Evolutionary conservation across 2,329 filamentous ascomycete genomes (phyloP).

Genomic region (Claviceps cyperi): DNA sequence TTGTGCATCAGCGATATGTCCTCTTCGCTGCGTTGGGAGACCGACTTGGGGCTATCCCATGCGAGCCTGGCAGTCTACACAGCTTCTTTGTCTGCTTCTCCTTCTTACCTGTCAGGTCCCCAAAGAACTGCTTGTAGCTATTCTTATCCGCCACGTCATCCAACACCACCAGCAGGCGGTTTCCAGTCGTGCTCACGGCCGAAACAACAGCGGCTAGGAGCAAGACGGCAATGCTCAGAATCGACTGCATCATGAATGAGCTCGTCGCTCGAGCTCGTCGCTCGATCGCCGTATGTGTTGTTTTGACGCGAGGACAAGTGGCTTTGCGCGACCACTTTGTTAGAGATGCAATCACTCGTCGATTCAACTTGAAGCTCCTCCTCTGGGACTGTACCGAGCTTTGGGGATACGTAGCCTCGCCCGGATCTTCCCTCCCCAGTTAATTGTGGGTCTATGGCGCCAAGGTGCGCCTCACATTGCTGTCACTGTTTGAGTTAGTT

Average conservation of each 20-base stretch:
- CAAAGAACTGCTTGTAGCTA: constrained; percentile 69
- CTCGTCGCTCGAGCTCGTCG: not conserved
- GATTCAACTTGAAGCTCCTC: constrained; percentile 7
- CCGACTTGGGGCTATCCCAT: not conserved
- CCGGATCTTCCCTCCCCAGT: constrained; percentile 4
- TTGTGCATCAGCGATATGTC: constrained; percentile 11
- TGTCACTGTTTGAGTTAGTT: not conserved
- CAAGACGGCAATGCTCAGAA: constrained; percentile 55
- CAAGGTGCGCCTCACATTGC: not conserved
- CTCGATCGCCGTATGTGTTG: not conserved
- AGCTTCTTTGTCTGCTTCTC: not conserved
- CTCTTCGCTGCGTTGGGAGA: not conserved
- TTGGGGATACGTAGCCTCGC: constrained; percentile 24
- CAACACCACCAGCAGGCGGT: constrained; percentile 69
- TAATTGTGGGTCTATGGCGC: not conserved
- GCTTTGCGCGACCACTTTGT: not conserved
- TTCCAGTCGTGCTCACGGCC: constrained; percentile 66
- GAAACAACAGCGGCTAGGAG: constrained; percentile 51
- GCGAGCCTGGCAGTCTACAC: not conserved
- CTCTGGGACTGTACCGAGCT: constrained; percentile 5
- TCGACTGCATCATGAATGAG: constrained; percentile 49
- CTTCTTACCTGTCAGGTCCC: constrained; percentile 51
- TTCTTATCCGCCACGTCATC: constrained; percentile 72
- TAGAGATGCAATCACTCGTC: not conserved
- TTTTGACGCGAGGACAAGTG: not conserved